Evolutionary conservation across 2,329 filamentous ascomycete species (phyloP).

Genomic region (Aureobasidium sp.): DNA sequence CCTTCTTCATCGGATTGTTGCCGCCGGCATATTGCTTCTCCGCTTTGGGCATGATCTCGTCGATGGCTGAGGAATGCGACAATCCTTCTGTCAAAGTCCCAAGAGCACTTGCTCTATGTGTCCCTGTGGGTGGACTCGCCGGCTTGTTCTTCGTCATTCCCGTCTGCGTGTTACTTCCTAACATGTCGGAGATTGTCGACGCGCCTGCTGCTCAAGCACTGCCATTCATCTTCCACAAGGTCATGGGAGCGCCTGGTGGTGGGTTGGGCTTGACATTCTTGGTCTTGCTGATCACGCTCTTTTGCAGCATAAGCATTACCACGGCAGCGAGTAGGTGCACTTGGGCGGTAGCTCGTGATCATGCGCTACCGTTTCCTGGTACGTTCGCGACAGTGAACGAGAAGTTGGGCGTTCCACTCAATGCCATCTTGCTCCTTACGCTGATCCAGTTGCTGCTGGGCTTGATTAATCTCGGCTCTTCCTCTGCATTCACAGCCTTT

Average conservation of each 20-base stretch:
- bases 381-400: conserved; percentile 33
- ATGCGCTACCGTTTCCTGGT: conserved; percentile 36
- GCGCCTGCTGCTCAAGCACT: conserved; percentile 44
- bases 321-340: conserved; percentile 42
- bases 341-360: conserved; percentile 42
- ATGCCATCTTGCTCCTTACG: conserved; percentile 38
- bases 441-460: conserved; percentile 44
- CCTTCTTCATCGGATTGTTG: conserved; percentile 57
- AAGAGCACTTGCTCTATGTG: conserved; percentile 45
- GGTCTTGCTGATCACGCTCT: conserved; percentile 44
- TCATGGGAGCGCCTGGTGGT: conserved; percentile 44
- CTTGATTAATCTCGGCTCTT: conserved; percentile 43
- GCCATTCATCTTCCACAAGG: conserved; percentile 44
- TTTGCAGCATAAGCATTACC: conserved; percentile 49
- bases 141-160: conserved; percentile 52
- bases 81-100: conserved; percentile 48
- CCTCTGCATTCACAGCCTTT: conserved; percentile 44
- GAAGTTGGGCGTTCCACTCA: conserved; percentile 35
- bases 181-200: conserved; percentile 38
- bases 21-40: conserved; percentile 35
- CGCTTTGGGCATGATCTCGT: conserved; percentile 56
- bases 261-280: conserved; percentile 44
- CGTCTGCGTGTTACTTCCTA: conserved; percentile 46
- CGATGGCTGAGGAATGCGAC: conserved; percentile 55
- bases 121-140: conserved; percentile 48